Conservation (phyloP, 768 basidiomycete genomes). For the Trametopsis cervina region DNA sequence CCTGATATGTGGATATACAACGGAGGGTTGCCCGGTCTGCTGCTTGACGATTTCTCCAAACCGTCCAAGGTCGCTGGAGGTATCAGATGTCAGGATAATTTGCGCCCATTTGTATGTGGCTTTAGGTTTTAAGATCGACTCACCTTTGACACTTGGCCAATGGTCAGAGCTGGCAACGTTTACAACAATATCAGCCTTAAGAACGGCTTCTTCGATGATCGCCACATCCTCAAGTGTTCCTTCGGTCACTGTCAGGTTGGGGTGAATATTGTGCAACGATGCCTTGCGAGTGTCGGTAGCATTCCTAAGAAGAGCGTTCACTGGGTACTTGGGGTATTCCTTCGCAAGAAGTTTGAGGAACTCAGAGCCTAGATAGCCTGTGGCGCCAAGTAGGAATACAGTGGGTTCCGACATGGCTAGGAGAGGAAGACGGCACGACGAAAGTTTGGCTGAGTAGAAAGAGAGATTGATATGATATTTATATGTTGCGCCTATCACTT, state of each 20-base stretch:
- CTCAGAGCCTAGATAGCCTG: slow-evolving; percentile 37
- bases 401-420: slow-evolving; percentile 10
- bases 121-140: slow-evolving; percentile 3
- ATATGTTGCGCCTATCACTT: no score
- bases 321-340: slow-evolving; percentile 26
- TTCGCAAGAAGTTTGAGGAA: slow-evolving; percentile 28
- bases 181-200: slow-evolving; percentile 33
- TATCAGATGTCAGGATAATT: neutral
- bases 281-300: slow-evolving; percentile 25
- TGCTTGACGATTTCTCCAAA: slow-evolving; percentile 30
- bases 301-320: slow-evolving; percentile 32
- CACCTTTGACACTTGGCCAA: slow-evolving; percentile 27
- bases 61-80: slow-evolving; percentile 30
- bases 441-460: no score
- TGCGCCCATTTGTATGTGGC: no score
- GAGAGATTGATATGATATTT: no score
- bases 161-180: slow-evolving; percentile 37
- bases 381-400: slow-evolving; percentile 38
- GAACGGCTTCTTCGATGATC: slow-evolving; percentile 28
- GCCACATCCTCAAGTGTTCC: slow-evolving; percentile 31
- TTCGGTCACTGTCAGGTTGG: slow-evolving; percentile 29
- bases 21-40: slow-evolving; percentile 31
- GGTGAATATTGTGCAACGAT: slow-evolving; percentile 23
- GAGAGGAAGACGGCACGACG: neutral
- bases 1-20: slow-evolving; percentile 40